These are phyloP conservation scores for Venturia asperata DNA, from an alignment of 2,329 filamentous ascomycete species.

Conservation along the genomic window DNA sequence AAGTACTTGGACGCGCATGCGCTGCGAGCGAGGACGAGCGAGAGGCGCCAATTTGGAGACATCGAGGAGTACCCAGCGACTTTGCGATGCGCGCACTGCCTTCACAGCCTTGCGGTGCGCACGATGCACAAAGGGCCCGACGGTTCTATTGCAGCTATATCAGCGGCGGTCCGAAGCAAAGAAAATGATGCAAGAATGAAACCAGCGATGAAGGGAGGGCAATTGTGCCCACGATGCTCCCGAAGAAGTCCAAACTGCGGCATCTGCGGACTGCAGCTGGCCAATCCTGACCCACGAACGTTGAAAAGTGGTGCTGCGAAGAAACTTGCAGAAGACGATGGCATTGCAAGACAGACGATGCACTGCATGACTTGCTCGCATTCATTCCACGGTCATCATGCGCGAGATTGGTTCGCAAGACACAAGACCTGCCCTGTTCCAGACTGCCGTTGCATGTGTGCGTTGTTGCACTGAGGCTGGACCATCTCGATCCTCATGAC, in stretches of 20 bases:
- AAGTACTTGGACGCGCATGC: conserved; percentile 74
- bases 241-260: conserved; percentile 57
- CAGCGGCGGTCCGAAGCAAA: conserved; percentile 10
- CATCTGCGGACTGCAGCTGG: conserved; percentile 56
- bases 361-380: conserved; percentile 59
- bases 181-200: conserved; percentile 12
- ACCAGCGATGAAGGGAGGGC: conserved; percentile 35
- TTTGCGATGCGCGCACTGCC: conserved; percentile 70
- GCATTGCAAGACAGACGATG: conserved; percentile 49
- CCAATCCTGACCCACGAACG: conserved; percentile 49
- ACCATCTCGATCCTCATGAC: not conserved
- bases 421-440: conserved; percentile 50
- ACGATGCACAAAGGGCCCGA: conserved; percentile 32
- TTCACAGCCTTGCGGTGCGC: conserved; percentile 43
- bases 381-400: conserved; percentile 58
- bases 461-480: conserved; percentile 21
- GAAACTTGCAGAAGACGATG: conserved; percentile 34
- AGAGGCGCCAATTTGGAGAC: conserved; percentile 56
- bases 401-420: conserved; percentile 52
- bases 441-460: conserved; percentile 49
- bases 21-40: conserved; percentile 55
- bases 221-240: conserved; percentile 55
- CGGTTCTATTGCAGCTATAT: conserved; percentile 14
- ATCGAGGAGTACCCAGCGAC: conserved; percentile 63
- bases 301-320: conserved; percentile 30